Percentiles rank a stretch among this genome's conserved stretches.
phyloP scores from a whole-genome alignment of 257 asterid species.

The Solanum microdontum region DNA sequence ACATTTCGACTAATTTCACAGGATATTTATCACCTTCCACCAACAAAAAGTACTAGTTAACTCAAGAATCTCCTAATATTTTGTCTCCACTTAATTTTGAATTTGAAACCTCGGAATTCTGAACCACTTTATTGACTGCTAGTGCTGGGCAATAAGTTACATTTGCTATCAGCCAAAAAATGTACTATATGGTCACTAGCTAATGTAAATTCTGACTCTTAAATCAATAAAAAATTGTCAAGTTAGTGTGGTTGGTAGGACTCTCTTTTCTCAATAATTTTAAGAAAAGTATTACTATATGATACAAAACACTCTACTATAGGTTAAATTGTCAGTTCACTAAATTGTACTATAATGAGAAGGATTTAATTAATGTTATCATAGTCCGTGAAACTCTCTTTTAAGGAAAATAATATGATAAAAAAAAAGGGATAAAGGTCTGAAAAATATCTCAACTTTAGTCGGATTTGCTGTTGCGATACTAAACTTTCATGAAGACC shows the following conservation, averaged over 20 bases:
- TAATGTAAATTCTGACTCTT: neutral
- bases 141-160: neutral
- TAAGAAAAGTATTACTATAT: neutral
- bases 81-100: too few relatives aligned
- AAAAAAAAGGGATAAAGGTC: neutral
- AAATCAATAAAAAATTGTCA: neutral
- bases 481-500: too few relatives aligned
- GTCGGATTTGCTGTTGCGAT: too few relatives aligned
- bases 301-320: neutral
- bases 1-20: too few relatives aligned
- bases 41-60: too few relatives aligned
- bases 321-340: neutral
- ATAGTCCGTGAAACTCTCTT: neutral
- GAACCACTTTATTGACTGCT: too few relatives aligned
- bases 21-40: too few relatives aligned
- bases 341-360: neutral
- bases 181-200: neutral
- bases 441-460: too few relatives aligned
- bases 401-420: neutral
- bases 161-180: neutral
- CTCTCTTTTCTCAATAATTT: neutral
- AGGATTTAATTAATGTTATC: neutral
- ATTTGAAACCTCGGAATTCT: too few relatives aligned
- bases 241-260: neutral
- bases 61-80: too few relatives aligned